Conservation (phyloP, 805 yeast species). For the Priceomyces fermenticarens region DNA sequence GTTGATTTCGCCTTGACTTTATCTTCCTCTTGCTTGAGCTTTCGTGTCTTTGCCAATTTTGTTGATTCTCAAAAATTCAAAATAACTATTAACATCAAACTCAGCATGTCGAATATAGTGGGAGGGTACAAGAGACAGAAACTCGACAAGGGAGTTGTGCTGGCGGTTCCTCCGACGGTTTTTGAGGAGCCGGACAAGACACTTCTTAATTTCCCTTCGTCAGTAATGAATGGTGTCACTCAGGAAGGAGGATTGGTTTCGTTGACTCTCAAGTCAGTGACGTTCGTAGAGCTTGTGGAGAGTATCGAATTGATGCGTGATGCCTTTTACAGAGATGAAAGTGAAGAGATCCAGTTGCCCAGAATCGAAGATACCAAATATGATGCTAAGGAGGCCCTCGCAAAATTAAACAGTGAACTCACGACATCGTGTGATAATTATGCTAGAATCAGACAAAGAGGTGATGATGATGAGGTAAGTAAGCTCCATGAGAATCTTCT, state of each 20-base stretch:
- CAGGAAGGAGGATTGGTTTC: constrained; percentile 40
- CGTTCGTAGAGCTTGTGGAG: constrained; percentile 34
- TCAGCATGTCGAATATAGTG: constrained; percentile 1
- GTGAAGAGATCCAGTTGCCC: constrained; percentile 9
- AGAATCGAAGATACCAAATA: constrained; percentile 16
- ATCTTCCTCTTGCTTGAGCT: too few species aligned
- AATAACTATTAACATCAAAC: too few species aligned
- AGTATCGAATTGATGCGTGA: constrained; percentile 30
- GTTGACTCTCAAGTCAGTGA: constrained; percentile 39
- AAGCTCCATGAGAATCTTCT: constrained; percentile 10
- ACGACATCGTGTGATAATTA: constrained; percentile 7
- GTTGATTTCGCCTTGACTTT: too few species aligned
- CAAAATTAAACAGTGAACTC: constrained; percentile 21
- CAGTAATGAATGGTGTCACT: constrained; percentile 38
- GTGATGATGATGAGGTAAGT: background rate
- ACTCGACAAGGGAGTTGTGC: constrained; percentile 4
- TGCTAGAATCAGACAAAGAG: background rate
- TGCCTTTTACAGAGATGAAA: constrained; percentile 17
- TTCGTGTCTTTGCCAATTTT: too few species aligned
- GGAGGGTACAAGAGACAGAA: constrained; percentile 8
- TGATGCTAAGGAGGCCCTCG: constrained; percentile 14
- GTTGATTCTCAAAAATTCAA: too few species aligned
- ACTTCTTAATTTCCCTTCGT: constrained; percentile 24
- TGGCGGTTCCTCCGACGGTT: constrained; percentile 9
- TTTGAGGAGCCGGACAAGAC: constrained; percentile 17